Evolutionary conservation across 495 filamentous ascomycete species (phyloP).

Genomic region (Penicillium pulvis): DNA sequence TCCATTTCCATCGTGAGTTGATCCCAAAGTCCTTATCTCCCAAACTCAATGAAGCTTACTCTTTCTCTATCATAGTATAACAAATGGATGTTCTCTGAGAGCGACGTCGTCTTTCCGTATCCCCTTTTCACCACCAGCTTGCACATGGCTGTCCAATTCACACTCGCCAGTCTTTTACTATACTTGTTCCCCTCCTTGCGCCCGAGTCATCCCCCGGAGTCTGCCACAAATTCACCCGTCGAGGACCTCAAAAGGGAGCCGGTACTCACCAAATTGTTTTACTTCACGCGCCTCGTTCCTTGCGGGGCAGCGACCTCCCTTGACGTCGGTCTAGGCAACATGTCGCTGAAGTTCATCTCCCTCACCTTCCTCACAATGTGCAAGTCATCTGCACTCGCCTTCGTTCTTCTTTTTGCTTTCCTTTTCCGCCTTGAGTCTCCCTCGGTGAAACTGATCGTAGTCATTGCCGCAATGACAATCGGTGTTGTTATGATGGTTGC

Average conservation of each 20-base stretch:
- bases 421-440: constrained; percentile 88
- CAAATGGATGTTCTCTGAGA: constrained; percentile 98
- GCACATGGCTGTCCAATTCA: constrained; percentile 97
- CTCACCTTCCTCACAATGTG: constrained; percentile 99
- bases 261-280: constrained; percentile 86
- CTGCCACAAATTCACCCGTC: constrained; percentile 53
- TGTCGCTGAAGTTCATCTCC: constrained; percentile 90
- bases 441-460: constrained; percentile 78
- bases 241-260: constrained; percentile 57
- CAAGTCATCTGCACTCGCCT: constrained; percentile 94
- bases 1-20: constrained; percentile 87
- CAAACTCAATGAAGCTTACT: not conserved
- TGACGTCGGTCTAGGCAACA: constrained; percentile 96
- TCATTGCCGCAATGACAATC: constrained; percentile 90
- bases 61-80: constrained; percentile 69
- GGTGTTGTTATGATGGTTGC: constrained; percentile 99
- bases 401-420: constrained; percentile 95
- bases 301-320: constrained; percentile 93
- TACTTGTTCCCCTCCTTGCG: constrained; percentile 83
- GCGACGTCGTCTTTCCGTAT: constrained; percentile 86
- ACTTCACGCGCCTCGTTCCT: constrained; percentile 87
- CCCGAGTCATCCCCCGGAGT: constrained; percentile 55
- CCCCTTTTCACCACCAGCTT: constrained; percentile 93
- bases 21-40: not conserved
- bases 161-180: constrained; percentile 75